Evolutionary conservation across 148 eudicot species (phyloP), one percentile per base, ranked within the genome.

Genomic region (Spergularia bocconei): DNA sequence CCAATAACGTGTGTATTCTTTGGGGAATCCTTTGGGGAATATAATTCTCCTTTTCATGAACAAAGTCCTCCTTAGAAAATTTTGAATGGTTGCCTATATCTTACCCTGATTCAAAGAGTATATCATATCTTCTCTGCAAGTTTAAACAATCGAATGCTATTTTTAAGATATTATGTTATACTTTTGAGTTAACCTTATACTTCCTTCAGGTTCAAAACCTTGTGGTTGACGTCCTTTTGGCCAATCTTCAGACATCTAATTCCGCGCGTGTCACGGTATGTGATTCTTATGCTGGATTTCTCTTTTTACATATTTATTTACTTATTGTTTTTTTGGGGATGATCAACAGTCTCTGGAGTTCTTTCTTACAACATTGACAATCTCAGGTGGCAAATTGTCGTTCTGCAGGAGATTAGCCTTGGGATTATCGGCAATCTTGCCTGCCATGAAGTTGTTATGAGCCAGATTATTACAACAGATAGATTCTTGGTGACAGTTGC

Each of bases 371-470:
- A n/a, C 39, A 68, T 23, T 29, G 55, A 73, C 6, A 76, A 63
- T 23, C 25, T 73, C 48, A 80, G 69, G 54, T 39, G 61, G 79
- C 71, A 66, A 39, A 67, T 21, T 57, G 41, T 76, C 56, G 13
- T 72, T 51, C 78, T 72, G 75, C 83, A 95, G 99, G 99, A 95
- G 82, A 92, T 95, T 72, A 77, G 86, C 75, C 88, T 95, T 68
- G 99, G 99, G 78, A 95, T 95, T 39, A 69, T 92, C 20, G 99
- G 97, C 77, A 95, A 95, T 78, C 91, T 95, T 79, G 91, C 91
- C 69, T 95, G 99, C 87, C 96, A 95, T 84, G 92, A 89, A 63
- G 78, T 33, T 75, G 73, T 87, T 54, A 84, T 88, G 79, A 84
- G 84, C 71, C 74, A 79, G 47, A 89, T 92, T 75, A 83, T 79